Evolutionary conservation across 2,329 filamentous ascomycete genomes (phyloP), one percentile per base, ranked within the genome.

Genomic region (Microsporum audouinii): DNA sequence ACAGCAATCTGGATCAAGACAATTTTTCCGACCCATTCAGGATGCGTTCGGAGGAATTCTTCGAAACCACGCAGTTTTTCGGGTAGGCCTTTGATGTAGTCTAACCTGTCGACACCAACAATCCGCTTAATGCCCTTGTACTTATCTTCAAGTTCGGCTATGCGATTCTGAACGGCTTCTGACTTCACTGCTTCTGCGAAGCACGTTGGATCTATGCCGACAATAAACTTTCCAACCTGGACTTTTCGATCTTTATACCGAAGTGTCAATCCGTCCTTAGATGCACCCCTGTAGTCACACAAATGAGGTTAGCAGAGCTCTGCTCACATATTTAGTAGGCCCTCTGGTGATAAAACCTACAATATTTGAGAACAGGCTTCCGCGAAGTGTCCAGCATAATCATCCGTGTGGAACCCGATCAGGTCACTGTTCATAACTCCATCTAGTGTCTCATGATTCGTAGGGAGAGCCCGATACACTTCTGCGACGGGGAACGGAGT

Each of bases 41-140:
- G 91, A 71, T 94, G 95, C 64, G 87, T 82, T 69, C 95, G 89
- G 43, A 97, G 81, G 77, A 97, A 96, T 61, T 88, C 83, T 74
- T 96, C 90, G 71, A 96, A 97, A 0, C 91, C 92, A 77, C 94
- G 88, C 38, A 97, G 80, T 75, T 97, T 96, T 75, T 96, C 92
- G 14, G 89, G 86, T 8, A 97, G 91, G 69, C 92, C 92, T 64
- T 91, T 84, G 56, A 96, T 90, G 68, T 88, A 92, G 73, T 96
- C 92, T 60, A 97, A 78, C 17, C 92, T 86, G 73, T 97, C 92
- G 67, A 92, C 86, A 6, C 92, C 92, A 60, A 97, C 90, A 67
- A 97, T 96, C 67, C 97, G 87, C 77, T 95, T 95, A 77, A 92
- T 94, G 63, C 87, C 91, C 17, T 81, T 81, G 71, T 96, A 96